Base-by-base conservation (phyloP, 768 basidiomycete genomes). In the Hemileccinum rubropunctum region DNA sequence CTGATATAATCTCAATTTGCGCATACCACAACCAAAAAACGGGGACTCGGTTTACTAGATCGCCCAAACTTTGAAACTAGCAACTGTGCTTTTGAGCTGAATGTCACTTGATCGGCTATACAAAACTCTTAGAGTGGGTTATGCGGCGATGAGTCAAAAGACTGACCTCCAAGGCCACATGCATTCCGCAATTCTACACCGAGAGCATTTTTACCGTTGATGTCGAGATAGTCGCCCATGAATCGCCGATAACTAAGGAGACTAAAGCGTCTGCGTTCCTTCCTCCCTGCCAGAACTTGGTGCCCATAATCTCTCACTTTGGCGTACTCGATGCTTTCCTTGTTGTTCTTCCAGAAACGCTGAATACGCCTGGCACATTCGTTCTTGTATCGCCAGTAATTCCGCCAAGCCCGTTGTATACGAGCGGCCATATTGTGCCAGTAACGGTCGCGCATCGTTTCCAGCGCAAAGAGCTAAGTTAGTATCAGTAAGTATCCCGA, bases 381-480 rank as follows among this genome's bases (percentile, higher is more conserved):
- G 59, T 94, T 82, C 71, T 90, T 93, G 72, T 97, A 91, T 9
- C 95, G 83, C 79, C 95, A 81, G 68, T 97, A 97, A 66, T 97
- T 95, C 51, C 95, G 80, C 80, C 86, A 99, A 5, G 93, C 93
- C 30, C 97, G 85, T 68, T 99, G 97, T 45, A 99, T 99, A 39
- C 97, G 87, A 21, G 73, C 82, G 0, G 97, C 97, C 97, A 99
- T 99, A 69, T 98, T 98, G 69, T 99, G 97, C 97, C 97, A 99
- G 69, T 98, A 99, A 46, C 90, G 84, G 66, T 99, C 97, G 45
- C 97, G 86, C 92, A 98, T 98, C 7, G 92, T 95, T 74, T 99
- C 97, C 49, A 99, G 74, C 12, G 95, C 97, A 67, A 99, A 99
- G 18, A 99, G 81, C 92, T 98, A 50, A 7, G 43, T 44, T 39